phyloP scores from a whole-genome alignment of 1,284 basidiomycete genomes.

The Cryptococcus sp. region DNA sequence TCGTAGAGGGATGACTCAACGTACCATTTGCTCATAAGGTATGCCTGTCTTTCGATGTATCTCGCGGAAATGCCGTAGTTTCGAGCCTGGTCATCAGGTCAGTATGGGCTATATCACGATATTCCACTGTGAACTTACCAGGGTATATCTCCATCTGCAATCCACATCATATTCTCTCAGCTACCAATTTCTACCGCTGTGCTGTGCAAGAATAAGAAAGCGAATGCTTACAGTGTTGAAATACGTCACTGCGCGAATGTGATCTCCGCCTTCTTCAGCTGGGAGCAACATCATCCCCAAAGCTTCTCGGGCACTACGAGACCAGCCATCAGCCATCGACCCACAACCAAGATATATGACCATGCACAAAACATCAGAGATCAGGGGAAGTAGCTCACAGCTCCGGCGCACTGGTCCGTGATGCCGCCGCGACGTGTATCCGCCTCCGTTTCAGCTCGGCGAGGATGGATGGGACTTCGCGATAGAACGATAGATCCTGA shows the following conservation, averaged over 20 bases:
- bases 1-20: slow-evolving; percentile 21
- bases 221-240: slow-evolving; percentile 61
- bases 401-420: slow-evolving; percentile 68
- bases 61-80: slow-evolving; percentile 75
- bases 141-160: slow-evolving; percentile 76
- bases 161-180: too few species aligned
- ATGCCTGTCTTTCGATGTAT: slow-evolving; percentile 76
- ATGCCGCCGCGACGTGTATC: slow-evolving; percentile 71
- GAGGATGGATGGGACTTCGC: slow-evolving; percentile 74
- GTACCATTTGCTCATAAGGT: slow-evolving; percentile 79
- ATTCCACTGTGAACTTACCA: slow-evolving; percentile 53
- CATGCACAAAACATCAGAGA: neutral
- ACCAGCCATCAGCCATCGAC: slow-evolving; percentile 4
- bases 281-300: slow-evolving; percentile 69
- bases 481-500: slow-evolving; percentile 67
- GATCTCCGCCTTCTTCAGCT: slow-evolving; percentile 54
- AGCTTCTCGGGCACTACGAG: slow-evolving; percentile 69
- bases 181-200: neutral
- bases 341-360: slow-evolving; percentile 2
- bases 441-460: slow-evolving; percentile 61
- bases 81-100: slow-evolving; percentile 61
- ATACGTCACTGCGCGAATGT: slow-evolving; percentile 63
- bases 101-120: slow-evolving; percentile 8
- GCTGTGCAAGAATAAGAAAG: neutral
- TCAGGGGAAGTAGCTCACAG: slow-evolving; percentile 61